Base-by-base conservation (phyloP, 1,284 basidiomycete species). In the Fomitopsis schrenkii region DNA sequence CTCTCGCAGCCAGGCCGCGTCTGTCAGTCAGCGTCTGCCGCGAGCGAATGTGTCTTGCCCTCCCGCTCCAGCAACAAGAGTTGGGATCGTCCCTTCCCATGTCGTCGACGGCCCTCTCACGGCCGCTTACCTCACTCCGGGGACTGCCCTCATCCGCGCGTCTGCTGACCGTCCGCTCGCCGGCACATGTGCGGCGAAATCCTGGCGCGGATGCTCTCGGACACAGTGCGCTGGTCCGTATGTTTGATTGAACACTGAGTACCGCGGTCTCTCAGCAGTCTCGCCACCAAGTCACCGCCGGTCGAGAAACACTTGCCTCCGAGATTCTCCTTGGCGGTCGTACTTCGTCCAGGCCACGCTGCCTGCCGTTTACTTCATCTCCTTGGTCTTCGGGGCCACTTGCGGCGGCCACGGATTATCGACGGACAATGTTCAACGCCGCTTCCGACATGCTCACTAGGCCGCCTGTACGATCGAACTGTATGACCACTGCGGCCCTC, bases 111-210 rank as follows among this genome's bases (percentile, higher is more conserved):
- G n/a, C 35, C 35, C 35, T 54, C 52, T 54, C 52, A 54, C 52
- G 52, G 5, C 19, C 35, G 52, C 52, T 54, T 54, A 54, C 52
- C 52, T 54, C 52, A 54, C 52, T 36, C 52, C 52, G 52, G 52
- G 3, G 36, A 15, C 17, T 54, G 52, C 52, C 52, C 40, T 54
- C 52, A 22, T 30, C 33, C 35, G 52, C 35, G 50, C 50, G 52
- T 54, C 52, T 54, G 35, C 52, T 54, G 52, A 54, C 52, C 7
- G 19, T 17, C 19, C 36, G 52, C 22, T 17, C 35, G 35, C 36
- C 52, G 48, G 52, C 19, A 40, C 52, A 54, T 36, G n/a, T 19
- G 19, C 35, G 52, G 35, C 15, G 19, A 38, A 54, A 38, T 40
- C n/a, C 33, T 53, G 30, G 50, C 50, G 35, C 52, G 52, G 35